Percentiles rank a stretch among this genome's conserved stretches.
phyloP scores from a whole-genome alignment of 352 stramenopile species.

The Globisporangium paroecandrum region DNA sequence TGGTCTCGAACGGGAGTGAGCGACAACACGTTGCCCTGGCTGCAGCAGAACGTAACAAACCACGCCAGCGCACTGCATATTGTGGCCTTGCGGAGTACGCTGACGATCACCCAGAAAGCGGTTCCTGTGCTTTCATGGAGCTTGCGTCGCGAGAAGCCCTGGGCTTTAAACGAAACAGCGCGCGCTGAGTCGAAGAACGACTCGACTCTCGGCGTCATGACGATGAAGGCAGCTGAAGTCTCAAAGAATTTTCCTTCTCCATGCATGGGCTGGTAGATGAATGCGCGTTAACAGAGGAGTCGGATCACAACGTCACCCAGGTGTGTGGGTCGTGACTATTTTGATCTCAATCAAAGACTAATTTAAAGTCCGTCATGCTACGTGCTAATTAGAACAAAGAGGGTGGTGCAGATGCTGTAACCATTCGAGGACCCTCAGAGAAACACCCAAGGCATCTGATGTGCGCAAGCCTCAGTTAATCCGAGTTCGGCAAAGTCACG shows the following conservation, averaged over 20 bases:
- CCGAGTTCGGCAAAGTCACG: background rate
- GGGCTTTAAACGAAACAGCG: background rate
- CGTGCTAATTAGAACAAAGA: background rate
- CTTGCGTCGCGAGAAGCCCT: background rate
- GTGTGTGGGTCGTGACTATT: background rate
- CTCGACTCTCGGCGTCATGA: background rate
- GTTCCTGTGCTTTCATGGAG: background rate
- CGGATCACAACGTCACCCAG: background rate
- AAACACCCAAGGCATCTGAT: background rate
- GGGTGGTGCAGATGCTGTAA: background rate
- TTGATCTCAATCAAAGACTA: background rate
- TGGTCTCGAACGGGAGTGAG: constrained; percentile 24
- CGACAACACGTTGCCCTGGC: constrained; percentile 24
- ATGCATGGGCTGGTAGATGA: background rate
- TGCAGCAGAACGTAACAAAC: constrained; percentile 23
- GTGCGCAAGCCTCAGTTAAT: background rate
- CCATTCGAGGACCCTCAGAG: background rate
- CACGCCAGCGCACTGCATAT: constrained; percentile 18
- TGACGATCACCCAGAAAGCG: background rate
- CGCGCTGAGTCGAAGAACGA: background rate
- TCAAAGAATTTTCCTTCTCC: background rate
- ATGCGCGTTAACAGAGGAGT: background rate
- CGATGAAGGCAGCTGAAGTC: background rate
- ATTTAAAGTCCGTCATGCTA: background rate
- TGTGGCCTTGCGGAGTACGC: constrained; percentile 17